Evolutionary conservation across 176 grass and related monocot species (phyloP).

Genomic region (Oryza glumipatula): DNA sequence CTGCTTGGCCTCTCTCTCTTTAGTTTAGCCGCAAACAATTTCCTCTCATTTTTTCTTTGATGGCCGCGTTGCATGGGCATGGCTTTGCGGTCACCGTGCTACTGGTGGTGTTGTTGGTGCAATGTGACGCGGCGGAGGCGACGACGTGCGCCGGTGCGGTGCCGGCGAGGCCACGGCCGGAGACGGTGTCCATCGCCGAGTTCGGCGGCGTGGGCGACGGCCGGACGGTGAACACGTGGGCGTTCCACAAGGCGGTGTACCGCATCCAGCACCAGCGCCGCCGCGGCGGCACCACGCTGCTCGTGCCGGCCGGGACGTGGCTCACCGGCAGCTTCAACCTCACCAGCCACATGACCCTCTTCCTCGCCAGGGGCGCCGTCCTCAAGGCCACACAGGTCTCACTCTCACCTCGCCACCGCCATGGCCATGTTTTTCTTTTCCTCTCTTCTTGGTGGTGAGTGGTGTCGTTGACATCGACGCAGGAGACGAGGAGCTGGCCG

Average conservation of each 20-base stretch:
- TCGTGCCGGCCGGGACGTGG: constrained; percentile 70
- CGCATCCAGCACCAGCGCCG: constrained; percentile 63
- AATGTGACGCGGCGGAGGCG: constrained; percentile 38
- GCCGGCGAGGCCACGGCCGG: constrained; percentile 55
- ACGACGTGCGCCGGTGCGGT: constrained; percentile 65
- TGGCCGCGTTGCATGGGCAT: constrained; percentile 28
- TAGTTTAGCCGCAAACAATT: neutral
- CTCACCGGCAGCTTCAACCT: constrained; percentile 91
- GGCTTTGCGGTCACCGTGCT: neutral
- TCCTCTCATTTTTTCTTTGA: neutral
- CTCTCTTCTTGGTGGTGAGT: neutral
- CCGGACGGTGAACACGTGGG: constrained; percentile 73
- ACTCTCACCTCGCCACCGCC: neutral
- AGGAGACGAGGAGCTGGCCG: constrained; percentile 76
- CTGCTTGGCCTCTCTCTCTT: constrained; percentile 53
- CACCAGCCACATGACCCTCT: constrained; percentile 92
- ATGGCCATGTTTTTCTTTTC: neutral
- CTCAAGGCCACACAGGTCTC: constrained; percentile 57
- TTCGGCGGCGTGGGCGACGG: constrained; percentile 82
- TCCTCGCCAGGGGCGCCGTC: constrained; percentile 72
- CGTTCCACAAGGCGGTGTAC: constrained; percentile 77
- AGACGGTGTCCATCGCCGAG: constrained; percentile 64
- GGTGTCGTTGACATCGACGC: neutral
- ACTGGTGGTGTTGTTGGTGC: neutral
- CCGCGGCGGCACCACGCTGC: constrained; percentile 61